Evolutionary conservation across 1,284 basidiomycete species (phyloP).

Genomic region (Cystobasidiaceae sp.): DNA sequence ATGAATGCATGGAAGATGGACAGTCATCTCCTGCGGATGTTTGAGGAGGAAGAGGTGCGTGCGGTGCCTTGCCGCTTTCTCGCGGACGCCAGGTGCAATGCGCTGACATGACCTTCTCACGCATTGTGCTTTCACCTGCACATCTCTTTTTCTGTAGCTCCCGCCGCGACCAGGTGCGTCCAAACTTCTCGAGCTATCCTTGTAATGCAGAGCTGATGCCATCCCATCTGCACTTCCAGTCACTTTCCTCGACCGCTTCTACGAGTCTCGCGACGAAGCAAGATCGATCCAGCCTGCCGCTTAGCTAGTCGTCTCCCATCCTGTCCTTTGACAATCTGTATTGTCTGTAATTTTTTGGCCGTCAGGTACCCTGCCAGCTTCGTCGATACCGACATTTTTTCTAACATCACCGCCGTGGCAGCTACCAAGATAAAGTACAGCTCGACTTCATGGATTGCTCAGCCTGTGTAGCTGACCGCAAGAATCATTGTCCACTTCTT

Average conservation of each 20-base stretch:
- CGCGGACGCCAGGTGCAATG: neutral
- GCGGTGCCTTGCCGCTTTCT: neutral
- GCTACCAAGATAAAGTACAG: no score
- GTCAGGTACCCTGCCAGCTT: no score
- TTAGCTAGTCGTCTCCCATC: neutral
- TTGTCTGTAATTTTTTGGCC: no score
- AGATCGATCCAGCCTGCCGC: conserved; percentile 14
- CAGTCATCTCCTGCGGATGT: conserved; percentile 47
- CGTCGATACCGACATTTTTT: no score
- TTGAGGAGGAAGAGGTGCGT: conserved; percentile 50
- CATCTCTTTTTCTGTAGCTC: neutral
- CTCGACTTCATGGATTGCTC: no score
- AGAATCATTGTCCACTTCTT: no score
- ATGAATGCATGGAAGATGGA: conserved; percentile 40
- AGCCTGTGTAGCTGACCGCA: no score
- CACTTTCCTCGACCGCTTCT: conserved; percentile 40
- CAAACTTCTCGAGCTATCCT: no score
- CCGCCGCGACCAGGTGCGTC: conserved; percentile 36
- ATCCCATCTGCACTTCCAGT: conserved; percentile 14
- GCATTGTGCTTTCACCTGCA: no score
- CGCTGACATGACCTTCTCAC: neutral
- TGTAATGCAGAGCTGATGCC: no score
- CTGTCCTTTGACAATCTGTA: no score
- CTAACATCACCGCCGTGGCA: no score
- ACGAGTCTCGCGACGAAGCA: conserved; percentile 24